Evolutionary conservation across 2,329 filamentous ascomycete species (phyloP), one percentile per base, ranked within the genome.

Genomic region (Aspergillus tamarii): DNA sequence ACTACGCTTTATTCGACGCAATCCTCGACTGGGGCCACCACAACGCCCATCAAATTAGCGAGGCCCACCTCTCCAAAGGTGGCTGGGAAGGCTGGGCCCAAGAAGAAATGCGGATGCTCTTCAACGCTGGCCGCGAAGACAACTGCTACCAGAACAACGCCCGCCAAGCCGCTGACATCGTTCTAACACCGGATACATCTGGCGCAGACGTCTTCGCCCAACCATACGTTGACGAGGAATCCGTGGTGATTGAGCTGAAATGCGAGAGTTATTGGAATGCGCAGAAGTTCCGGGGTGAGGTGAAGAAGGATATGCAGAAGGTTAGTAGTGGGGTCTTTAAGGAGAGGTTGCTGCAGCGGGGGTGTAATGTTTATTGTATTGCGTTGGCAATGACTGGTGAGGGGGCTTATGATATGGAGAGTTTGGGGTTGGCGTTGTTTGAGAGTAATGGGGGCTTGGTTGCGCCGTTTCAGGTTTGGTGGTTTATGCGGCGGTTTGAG

Each of bases 81-180:
- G 45, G n/a, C 19, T 48, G 45, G 45, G 45, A 48, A 19, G 45
- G 45, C 45, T 48, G 45, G 45, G 45, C 45, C 10, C 45, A 23
- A 26, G 53, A 41, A 34, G 21, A 34, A 14, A 23, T 41, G 53
- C 53, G 39, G 3, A 19, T 56, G 34, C 14, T 39, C 5, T 56
- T 41, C 34, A 56, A 41, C 53, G 53, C 53, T 10, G 53, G 53
- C 53, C 53, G 32, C n/a, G 53, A 55, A 23, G 53, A 41, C 6
- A 56, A 56, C 34, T 56, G 53, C 53, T 55, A 55, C 12, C 32
- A 21, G 53, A 39, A 56, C 7, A 41, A 26, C 53, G 12, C 12
- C 10, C 21, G 26, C 23, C 14, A 39, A 26, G 53, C 53, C 2
- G 32, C 32, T 19, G 53, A 56, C 21, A 26, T 56, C 23, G 53